Evolutionary conservation across 2,329 filamentous ascomycete genomes (phyloP).

Genomic region (Penicillium sp.): DNA sequence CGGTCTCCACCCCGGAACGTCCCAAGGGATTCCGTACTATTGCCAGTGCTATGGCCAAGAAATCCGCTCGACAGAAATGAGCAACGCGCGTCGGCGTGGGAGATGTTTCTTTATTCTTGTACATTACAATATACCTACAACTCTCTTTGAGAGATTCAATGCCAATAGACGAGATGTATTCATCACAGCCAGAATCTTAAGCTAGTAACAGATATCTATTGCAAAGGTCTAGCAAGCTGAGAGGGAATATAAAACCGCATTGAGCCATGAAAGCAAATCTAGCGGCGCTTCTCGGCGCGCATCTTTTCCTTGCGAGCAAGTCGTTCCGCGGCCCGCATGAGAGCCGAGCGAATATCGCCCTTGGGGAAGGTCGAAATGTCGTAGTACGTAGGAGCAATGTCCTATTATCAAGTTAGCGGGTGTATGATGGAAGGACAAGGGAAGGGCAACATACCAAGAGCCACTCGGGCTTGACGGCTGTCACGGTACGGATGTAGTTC

Average conservation of each 20-base stretch:
- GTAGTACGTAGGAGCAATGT: slow-evolving; percentile 92
- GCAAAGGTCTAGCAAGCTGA: background rate
- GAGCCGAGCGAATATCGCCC: slow-evolving; percentile 74
- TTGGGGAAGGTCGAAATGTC: slow-evolving; percentile 78
- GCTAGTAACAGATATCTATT: slow-evolving; percentile 1
- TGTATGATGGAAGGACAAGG: slow-evolving; percentile 5
- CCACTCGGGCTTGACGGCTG: slow-evolving; percentile 90
- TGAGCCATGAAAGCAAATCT: slow-evolving; percentile 17
- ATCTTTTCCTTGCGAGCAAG: slow-evolving; percentile 55
- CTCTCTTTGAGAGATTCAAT: slow-evolving; percentile 4
- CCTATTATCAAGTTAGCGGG: slow-evolving; percentile 51
- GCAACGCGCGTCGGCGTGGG: background rate
- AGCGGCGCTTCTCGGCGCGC: slow-evolving; percentile 40
- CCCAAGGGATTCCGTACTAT: background rate
- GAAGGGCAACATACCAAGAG: slow-evolving; percentile 65
- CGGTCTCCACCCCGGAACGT: background rate
- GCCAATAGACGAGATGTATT: slow-evolving; percentile 9
- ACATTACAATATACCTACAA: slow-evolving; percentile 12
- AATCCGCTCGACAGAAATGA: slow-evolving; percentile 1
- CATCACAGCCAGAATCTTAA: background rate
- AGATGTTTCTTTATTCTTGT: slow-evolving; percentile 5
- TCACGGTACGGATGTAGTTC: slow-evolving; percentile 96
- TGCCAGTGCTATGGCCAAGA: background rate
- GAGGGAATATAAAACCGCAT: slow-evolving; percentile 17
- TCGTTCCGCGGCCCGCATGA: slow-evolving; percentile 56